Base-by-base conservation (phyloP, 2,329 filamentous ascomycete species). In the Arthrobotrys sinensis region DNA sequence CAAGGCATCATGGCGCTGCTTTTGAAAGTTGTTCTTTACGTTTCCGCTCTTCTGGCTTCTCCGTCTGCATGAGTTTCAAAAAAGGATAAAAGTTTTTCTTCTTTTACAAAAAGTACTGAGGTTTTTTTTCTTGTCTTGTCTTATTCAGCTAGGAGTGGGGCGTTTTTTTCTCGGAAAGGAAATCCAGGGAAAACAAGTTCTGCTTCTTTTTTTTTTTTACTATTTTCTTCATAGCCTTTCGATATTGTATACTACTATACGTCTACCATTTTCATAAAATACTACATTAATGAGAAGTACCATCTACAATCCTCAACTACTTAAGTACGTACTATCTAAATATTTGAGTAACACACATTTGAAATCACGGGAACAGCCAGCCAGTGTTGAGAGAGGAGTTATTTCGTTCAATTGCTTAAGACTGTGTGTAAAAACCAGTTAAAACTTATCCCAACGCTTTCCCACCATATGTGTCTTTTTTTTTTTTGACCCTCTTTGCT, bases 131-230 rank as follows among this genome's bases (percentile, higher is more conserved):
- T 16, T 34, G 48, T 46, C 63, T 43, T 28, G 14, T 55, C 55
- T 45, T 32, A 24, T 60, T 60, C 19, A 60, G 55, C 32, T 24
- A 21, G 43, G 28, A 53, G 57, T 63, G 46, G 34, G 68, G 68
- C 45, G 57, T 64, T 65, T 64, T 64, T 72, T 50, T 67, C 68
- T 72, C 36, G 55, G 45, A 64, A 55, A 55, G 57, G 36, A 46
- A 53, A 63, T 40, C 36, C 45, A 50, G 67, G 60, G 55, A 64
- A 65, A 50, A 72, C 46, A 46, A 21, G 36, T 50, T 60, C 53
- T 21, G 11, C 36, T 43, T 14, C 11, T 50, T 40, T 43, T 43
- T 10, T 43, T 43, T 14, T 19, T 48, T 57, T 11, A 6, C 28
- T 43, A 16, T 52, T 24, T 24, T n/a, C 52, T 55, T 68, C 21